phyloP scores from a whole-genome alignment of 2,329 filamentous ascomycete species.

The Myotisia sp. region DNA sequence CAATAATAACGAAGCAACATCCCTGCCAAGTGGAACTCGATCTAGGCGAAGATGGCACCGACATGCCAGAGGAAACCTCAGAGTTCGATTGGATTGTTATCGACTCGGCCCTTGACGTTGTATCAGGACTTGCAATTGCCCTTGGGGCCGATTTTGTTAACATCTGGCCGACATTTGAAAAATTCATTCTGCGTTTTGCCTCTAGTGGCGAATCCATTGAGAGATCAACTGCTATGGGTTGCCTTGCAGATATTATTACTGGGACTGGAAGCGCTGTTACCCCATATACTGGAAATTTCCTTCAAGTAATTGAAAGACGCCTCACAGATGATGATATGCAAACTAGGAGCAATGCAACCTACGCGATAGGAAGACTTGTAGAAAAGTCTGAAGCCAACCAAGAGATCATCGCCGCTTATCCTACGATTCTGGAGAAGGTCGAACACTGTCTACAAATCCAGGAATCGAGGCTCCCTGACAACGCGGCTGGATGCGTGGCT shows the following conservation, averaged over 20 bases:
- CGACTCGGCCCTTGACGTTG: conserved; percentile 82
- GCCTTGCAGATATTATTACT: conserved; percentile 78
- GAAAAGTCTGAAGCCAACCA: conserved; percentile 62
- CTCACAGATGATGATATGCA: conserved; percentile 79
- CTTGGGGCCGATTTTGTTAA: conserved; percentile 70
- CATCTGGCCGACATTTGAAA: conserved; percentile 92
- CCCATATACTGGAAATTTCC: conserved; percentile 60
- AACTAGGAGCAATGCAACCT: conserved; percentile 89
- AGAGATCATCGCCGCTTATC: conserved; percentile 61
- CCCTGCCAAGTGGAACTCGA: conserved; percentile 84
- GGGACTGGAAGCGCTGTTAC: conserved; percentile 73
- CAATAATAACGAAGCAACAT: conserved; percentile 79
- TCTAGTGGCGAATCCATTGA: conserved; percentile 75
- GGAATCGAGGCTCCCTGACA: conserved; percentile 75
- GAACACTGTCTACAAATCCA: conserved; percentile 68
- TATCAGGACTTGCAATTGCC: conserved; percentile 69
- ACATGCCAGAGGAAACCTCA: conserved; percentile 63
- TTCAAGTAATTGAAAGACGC: conserved; percentile 72
- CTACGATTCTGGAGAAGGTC: conserved; percentile 66
- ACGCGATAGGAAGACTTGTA: conserved; percentile 73
- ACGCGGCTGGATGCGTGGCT: conserved; percentile 78
- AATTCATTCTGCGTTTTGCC: conserved; percentile 75
- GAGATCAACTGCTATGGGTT: conserved; percentile 77
- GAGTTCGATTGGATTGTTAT: conserved; percentile 97
- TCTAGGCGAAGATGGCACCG: conserved; percentile 61